These are phyloP conservation scores for Elongisporangium prolatum DNA, from an alignment of 352 stramenopile species.

Conservation along the genomic window DNA sequence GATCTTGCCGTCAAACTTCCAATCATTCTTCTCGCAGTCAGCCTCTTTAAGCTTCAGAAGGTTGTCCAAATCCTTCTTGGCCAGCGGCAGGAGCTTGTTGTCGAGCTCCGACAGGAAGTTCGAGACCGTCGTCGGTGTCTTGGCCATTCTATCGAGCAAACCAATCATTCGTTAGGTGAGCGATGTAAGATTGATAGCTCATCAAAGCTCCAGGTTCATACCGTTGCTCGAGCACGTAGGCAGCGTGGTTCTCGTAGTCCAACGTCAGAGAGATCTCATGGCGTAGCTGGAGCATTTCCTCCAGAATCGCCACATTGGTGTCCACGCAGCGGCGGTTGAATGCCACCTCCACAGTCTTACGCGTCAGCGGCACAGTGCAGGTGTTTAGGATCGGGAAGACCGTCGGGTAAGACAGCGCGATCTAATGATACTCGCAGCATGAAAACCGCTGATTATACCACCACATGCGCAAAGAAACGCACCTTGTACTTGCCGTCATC, in stretches of 20 bases:
- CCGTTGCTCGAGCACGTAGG: conserved; percentile 81
- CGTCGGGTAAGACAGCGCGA: conserved; percentile 85
- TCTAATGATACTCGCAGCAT: conserved; percentile 14
- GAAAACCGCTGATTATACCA: not conserved
- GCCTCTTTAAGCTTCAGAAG: conserved; percentile 71
- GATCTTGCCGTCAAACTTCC: conserved; percentile 80
- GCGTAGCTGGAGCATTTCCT: conserved; percentile 78
- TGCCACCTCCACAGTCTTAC: conserved; percentile 70
- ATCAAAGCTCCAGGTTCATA: conserved; percentile 23
- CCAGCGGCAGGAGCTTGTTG: conserved; percentile 71
- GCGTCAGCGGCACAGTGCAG: conserved; percentile 80
- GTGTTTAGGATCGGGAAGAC: conserved; percentile 88
- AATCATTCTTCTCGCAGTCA: conserved; percentile 42
- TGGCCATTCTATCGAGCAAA: conserved; percentile 45
- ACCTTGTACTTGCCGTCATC: conserved; percentile 81
- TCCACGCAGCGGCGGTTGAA: conserved; percentile 84
- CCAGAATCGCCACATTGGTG: conserved; percentile 76
- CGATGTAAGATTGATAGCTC: conserved; percentile 5
- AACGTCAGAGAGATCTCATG: conserved; percentile 70
- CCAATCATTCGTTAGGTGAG: not conserved
- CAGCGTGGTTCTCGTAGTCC: conserved; percentile 80
- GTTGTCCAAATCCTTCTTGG: conserved; percentile 67
- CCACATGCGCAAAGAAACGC: conserved; percentile 1
- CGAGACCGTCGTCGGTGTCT: conserved; percentile 52
- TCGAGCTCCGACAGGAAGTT: conserved; percentile 71